phyloP scores from a whole-genome alignment of 805 yeast genomes.

The Clavispora carvajalis region DNA sequence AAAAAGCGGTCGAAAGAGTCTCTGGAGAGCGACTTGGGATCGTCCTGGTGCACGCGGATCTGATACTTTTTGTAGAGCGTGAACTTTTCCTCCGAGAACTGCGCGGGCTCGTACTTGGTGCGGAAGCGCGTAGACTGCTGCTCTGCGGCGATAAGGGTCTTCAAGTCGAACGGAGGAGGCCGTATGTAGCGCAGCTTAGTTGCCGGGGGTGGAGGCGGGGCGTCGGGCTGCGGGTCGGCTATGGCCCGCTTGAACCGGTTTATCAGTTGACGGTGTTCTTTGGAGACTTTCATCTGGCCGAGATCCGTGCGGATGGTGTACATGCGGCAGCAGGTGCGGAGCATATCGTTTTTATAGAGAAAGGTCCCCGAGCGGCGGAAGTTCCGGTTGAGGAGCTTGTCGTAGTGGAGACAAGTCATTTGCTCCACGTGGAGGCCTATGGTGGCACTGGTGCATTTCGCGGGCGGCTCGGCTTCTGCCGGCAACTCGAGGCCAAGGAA shows the following conservation, averaged over 20 bases:
- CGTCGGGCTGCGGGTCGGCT: too few relatives aligned
- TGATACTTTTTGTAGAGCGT: conserved; percentile 66
- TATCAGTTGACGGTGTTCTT: conserved; percentile 62
- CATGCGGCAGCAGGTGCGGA: conserved; percentile 72
- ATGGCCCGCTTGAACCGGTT: conserved; percentile 52
- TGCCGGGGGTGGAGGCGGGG: too few relatives aligned
- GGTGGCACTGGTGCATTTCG: conserved; percentile 20
- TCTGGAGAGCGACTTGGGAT: conserved; percentile 38
- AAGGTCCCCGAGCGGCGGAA: conserved; percentile 75
- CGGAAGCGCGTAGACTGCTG: conserved; percentile 27
- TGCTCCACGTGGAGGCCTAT: conserved; percentile 38
- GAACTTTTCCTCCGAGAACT: conserved; percentile 54
- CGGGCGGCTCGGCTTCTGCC: conserved; percentile 19
- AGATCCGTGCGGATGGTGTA: conserved; percentile 69
- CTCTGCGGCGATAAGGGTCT: conserved; percentile 38
- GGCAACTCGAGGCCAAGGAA: conserved; percentile 18
- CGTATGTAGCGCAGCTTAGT: not conserved
- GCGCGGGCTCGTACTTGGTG: conserved; percentile 50
- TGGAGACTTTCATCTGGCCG: conserved; percentile 41
- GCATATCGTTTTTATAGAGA: conserved; percentile 58
- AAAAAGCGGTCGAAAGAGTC: conserved; percentile 58
- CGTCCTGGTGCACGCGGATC: conserved; percentile 60
- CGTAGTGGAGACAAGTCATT: conserved; percentile 54
- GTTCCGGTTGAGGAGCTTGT: conserved; percentile 62
- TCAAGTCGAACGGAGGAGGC: conserved; percentile 17